Conservation (phyloP, 331 rosid species). For the Dryas integrifolia region DNA sequence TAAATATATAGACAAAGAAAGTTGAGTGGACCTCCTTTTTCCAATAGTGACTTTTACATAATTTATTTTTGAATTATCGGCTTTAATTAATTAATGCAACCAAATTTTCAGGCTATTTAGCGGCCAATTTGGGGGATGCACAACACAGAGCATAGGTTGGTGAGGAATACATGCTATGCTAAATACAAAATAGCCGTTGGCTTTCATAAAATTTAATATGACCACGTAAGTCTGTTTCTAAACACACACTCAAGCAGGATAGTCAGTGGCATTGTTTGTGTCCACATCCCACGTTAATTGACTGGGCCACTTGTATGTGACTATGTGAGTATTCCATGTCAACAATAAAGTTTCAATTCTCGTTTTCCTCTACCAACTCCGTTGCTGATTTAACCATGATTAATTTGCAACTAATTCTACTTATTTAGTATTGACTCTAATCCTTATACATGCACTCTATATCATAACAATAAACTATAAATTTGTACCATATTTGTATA, state of each 20-base stretch:
- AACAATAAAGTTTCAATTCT: too few relatives aligned
- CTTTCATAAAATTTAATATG: not conserved
- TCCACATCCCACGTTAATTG: not conserved
- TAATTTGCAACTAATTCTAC: too few relatives aligned
- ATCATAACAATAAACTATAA: too few relatives aligned
- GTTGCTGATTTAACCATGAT: too few relatives aligned
- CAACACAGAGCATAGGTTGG: not conserved
- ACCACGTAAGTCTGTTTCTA: slow-evolving; percentile 10
- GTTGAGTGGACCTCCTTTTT: too few relatives aligned
- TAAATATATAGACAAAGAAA: too few relatives aligned
- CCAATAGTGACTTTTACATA: too few relatives aligned
- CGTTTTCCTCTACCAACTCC: too few relatives aligned
- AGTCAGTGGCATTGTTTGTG: not conserved
- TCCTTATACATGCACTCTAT: too few relatives aligned
- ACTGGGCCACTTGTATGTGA: not conserved
- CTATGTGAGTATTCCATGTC: not conserved
- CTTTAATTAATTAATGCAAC: not conserved
- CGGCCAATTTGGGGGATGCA: not conserved
- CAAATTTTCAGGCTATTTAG: not conserved
- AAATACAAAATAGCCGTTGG: not conserved
- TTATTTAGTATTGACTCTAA: too few relatives aligned
- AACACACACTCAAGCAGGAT: not conserved
- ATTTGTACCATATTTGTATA: too few relatives aligned
- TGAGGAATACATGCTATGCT: not conserved
- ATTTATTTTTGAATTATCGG: too few relatives aligned